Base-by-base conservation (phyloP, 495 filamentous ascomycete genomes). In the Hypomontagnella monticulosa region DNA sequence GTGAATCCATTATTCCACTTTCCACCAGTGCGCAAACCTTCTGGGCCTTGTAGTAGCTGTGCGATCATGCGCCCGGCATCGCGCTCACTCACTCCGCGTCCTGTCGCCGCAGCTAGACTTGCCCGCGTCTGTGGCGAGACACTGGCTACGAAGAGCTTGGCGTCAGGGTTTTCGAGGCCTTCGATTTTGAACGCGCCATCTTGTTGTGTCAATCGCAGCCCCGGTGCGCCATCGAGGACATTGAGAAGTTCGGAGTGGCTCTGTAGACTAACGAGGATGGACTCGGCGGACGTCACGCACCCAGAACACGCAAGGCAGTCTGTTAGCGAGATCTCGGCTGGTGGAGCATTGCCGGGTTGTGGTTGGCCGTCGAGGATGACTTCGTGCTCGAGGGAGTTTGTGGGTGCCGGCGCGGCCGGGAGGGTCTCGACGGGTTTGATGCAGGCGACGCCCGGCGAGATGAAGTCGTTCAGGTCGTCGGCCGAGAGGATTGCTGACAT, bases 401-500 rank as follows among this genome's bases (percentile, higher is more conserved):
- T 14, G 37, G 62, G 48, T 30, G 41, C 15, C 15, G 67, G 63
- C 1, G 76, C 61, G 36, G 76, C 66, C 0, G 93, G 94, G 10
- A 98, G 84, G 1, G 91, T 92, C 75, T 99, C 95, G 66, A 99
- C 86, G 15, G 95, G 95, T 72, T 99, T 99, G 76, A 99, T 97
- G 78, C 95, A 99, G 34, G 95, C 95, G 60, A 99, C 92, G 34
- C 95, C 95, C 5, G 95, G 95, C 30, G 90, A 93, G 72, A 99
- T 99, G 80, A 99, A 99, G 82, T 99, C 95, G 80, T 99, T 99
- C 61, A 99, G 82, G 76, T 97, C 93, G 79, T 98, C 93, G 62
- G 90, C 91, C 49, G 93, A 97, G 59, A 99, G 88, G 63, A 99
- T 98, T 23, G 95, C 95, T 64, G 90, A 94, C 94, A 98, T 98